phyloP scores from a whole-genome alignment of 1,284 basidiomycete species.

The Melampsora americana region DNA sequence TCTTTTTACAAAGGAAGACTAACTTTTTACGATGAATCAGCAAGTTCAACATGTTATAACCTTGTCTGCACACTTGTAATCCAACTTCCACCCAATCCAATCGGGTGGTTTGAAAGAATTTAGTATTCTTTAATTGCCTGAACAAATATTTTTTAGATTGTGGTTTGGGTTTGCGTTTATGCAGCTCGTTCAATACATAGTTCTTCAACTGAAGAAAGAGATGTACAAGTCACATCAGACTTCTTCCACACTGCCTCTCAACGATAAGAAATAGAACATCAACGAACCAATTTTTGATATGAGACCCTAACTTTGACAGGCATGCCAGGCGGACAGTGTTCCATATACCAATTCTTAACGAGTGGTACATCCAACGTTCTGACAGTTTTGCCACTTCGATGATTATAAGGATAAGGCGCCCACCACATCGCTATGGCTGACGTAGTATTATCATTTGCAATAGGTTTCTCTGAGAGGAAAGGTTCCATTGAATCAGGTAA shows the following conservation, averaged over 20 bases:
- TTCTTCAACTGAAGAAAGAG: constrained; percentile 66
- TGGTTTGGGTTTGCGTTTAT: constrained; percentile 82
- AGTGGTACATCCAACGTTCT: constrained; percentile 92
- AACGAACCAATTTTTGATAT: constrained; percentile 80
- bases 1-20: constrained; percentile 6
- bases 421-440: constrained; percentile 98
- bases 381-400: constrained; percentile 85
- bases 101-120: constrained; percentile 98
- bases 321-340: constrained; percentile 94
- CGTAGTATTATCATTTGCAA: constrained; percentile 82
- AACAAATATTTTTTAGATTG: constrained; percentile 98
- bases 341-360: constrained; percentile 90
- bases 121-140: constrained; percentile 91
- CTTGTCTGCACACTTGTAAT: constrained; percentile 94
- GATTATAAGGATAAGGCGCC: constrained; percentile 93
- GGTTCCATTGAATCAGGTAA: constrained; percentile 76
- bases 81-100: constrained; percentile 99
- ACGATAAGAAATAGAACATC: neutral
- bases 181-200: constrained; percentile 90
- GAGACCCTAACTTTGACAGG: constrained; percentile 98
- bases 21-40: constrained; percentile 88
- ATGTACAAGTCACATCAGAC: neutral
- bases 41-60: constrained; percentile 99
- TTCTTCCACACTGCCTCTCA: neutral
- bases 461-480: constrained; percentile 74